Conservation (phyloP, 306 rosid species). For the Lathyrus sativus region DNA sequence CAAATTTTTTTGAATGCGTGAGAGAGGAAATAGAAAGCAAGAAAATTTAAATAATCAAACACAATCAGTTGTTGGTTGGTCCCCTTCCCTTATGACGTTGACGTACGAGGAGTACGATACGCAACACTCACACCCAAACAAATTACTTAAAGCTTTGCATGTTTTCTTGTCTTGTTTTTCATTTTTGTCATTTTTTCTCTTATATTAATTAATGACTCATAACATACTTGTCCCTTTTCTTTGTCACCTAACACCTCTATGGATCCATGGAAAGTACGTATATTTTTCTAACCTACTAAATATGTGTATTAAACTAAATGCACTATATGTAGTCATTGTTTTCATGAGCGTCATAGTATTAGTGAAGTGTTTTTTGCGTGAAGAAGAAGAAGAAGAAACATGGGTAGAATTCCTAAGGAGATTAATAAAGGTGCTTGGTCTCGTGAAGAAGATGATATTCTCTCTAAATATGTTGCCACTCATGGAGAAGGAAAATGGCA, state of each 20-base stretch:
- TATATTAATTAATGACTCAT: not conserved
- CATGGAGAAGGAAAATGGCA: slow-evolving; percentile 53
- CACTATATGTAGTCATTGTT: slow-evolving; percentile 14
- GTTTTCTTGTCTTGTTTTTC: not conserved
- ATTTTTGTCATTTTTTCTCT: not conserved
- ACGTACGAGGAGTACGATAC: slow-evolving; percentile 18
- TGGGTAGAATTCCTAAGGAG: slow-evolving; percentile 40
- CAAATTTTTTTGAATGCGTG: not conserved
- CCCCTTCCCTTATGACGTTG: slow-evolving; percentile 23
- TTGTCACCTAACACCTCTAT: not conserved
- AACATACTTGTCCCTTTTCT: slow-evolving; percentile 6
- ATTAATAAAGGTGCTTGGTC: slow-evolving; percentile 51
- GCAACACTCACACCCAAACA: slow-evolving; percentile 7
- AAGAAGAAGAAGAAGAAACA: slow-evolving; percentile 11
- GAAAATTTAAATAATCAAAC: not conserved
- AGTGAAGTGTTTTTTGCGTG: not conserved
- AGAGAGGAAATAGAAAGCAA: not conserved
- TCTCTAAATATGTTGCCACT: slow-evolving; percentile 41
- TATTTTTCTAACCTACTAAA: slow-evolving; percentile 3
- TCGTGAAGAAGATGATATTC: slow-evolving; percentile 46
- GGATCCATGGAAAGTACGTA: slow-evolving; percentile 16
- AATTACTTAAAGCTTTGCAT: not conserved
- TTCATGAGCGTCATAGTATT: not conserved
- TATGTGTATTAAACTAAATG: not conserved
- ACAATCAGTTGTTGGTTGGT: slow-evolving; percentile 20